Conservation (phyloP, 768 basidiomycete genomes). For the Termitomyces sp. region DNA sequence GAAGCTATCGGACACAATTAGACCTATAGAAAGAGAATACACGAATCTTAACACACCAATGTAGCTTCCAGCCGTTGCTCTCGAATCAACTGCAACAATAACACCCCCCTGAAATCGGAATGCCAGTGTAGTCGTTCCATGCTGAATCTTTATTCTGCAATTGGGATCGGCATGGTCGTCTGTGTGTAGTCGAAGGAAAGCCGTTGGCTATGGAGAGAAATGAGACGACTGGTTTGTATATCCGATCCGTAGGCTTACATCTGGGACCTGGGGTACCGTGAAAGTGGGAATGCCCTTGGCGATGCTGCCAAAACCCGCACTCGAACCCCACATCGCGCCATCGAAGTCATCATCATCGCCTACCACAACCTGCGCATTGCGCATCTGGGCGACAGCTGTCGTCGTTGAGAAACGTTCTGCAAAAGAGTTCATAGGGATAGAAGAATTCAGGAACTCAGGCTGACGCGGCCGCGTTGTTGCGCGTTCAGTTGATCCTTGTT, state of each 20-base stretch:
- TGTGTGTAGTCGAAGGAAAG: constrained; percentile 90
- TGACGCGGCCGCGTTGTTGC: constrained; percentile 40
- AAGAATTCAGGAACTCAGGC: constrained; percentile 15
- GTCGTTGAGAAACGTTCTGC: constrained; percentile 61
- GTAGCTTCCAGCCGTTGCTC: constrained; percentile 96
- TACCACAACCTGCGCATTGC: constrained; percentile 38
- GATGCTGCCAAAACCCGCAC: constrained; percentile 75
- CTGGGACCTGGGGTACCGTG: constrained; percentile 63
- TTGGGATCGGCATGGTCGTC: constrained; percentile 92
- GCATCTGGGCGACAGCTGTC: constrained; percentile 40
- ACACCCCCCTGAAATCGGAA: constrained; percentile 97
- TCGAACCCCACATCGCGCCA: constrained; percentile 76
- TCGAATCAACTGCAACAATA: constrained; percentile 98
- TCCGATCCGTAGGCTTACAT: constrained; percentile 46
- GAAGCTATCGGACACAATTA: constrained; percentile 50
- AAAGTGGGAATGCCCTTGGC: constrained; percentile 69
- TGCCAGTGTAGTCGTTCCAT: constrained; percentile 97
- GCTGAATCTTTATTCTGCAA: constrained; percentile 96
- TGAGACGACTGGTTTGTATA: constrained; percentile 1
- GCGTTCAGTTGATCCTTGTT: constrained; percentile 29
- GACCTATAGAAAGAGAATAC: background rate
- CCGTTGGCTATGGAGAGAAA: constrained; percentile 57
- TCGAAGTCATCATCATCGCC: constrained; percentile 61
- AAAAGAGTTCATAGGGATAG: constrained; percentile 61
- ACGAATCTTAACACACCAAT: constrained; percentile 56